These are phyloP conservation scores for Nyctanthes arbortristis DNA, from an alignment of 257 asterid genomes.

Conservation along the genomic window DNA sequence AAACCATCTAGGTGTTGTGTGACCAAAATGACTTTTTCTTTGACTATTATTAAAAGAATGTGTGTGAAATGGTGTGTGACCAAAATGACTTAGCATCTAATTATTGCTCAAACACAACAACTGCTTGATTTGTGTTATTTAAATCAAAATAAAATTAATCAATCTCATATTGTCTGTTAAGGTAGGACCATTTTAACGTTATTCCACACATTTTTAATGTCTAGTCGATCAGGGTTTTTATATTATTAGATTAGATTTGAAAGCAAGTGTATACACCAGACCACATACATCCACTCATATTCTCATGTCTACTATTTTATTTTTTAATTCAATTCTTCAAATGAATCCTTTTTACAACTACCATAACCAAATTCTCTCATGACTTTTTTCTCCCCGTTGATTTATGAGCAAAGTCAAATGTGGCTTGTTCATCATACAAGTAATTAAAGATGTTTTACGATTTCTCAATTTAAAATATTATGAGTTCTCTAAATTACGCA, in stretches of 20 bases:
- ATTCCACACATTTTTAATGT: slow-evolving; percentile 1
- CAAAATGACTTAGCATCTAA: not conserved
- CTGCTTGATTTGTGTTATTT: not conserved
- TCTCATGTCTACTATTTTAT: not conserved
- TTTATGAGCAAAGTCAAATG: too few relatives aligned
- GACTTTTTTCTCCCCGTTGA: too few relatives aligned
- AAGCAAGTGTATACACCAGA: not conserved
- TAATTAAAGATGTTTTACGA: too few relatives aligned
- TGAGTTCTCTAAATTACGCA: too few relatives aligned
- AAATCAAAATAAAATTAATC: not conserved
- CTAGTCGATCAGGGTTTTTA: not conserved
- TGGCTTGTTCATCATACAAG: too few relatives aligned
- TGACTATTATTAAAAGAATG: too few relatives aligned
- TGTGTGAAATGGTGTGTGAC: not conserved
- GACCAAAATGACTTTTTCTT: too few relatives aligned
- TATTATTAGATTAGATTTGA: not conserved
- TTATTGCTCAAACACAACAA: not conserved
- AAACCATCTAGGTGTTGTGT: too few relatives aligned
- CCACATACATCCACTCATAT: not conserved
- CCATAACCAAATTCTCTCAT: too few relatives aligned
- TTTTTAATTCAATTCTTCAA: not conserved
- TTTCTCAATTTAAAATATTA: too few relatives aligned
- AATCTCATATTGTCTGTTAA: not conserved
- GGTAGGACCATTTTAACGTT: not conserved
- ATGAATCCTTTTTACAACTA: not conserved